phyloP scores from a whole-genome alignment of 2,329 filamentous ascomycete genomes.

The Hymenoscyphus fraxineus region DNA sequence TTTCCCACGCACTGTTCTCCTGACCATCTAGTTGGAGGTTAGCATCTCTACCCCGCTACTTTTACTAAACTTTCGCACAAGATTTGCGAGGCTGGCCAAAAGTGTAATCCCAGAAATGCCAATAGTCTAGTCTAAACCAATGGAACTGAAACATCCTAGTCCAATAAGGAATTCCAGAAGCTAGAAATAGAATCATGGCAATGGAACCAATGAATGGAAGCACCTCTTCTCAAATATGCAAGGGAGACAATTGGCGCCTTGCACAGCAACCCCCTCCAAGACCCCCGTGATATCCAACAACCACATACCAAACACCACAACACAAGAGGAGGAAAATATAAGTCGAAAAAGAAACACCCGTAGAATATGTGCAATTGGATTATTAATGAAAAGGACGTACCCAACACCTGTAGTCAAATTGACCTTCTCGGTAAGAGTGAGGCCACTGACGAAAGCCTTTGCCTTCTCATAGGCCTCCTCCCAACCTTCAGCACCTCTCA shows the following conservation, averaged over 20 bases:
- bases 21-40: slow-evolving; percentile 23
- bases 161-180: background rate
- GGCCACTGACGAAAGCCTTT: slow-evolving; percentile 61
- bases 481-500: slow-evolving; percentile 47
- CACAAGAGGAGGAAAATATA: no score
- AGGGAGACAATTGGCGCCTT: background rate
- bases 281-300: background rate
- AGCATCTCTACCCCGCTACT: background rate
- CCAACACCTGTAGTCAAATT: slow-evolving; percentile 84
- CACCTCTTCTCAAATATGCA: background rate
- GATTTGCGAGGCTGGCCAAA: background rate
- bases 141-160: background rate
- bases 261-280: background rate
- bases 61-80: background rate
- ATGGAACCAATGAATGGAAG: background rate
- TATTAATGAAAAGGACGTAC: background rate
- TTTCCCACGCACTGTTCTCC: slow-evolving; percentile 34
- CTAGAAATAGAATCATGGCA: no score
- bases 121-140: background rate
- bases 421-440: slow-evolving; percentile 82
- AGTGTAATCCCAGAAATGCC: background rate
- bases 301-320: background rate
- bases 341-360: no score
- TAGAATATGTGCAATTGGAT: background rate
- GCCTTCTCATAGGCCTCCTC: slow-evolving; percentile 68